phyloP scores from a whole-genome alignment of 176 grass and related monocot genomes.

The Rhynchospora breviuscula region DNA sequence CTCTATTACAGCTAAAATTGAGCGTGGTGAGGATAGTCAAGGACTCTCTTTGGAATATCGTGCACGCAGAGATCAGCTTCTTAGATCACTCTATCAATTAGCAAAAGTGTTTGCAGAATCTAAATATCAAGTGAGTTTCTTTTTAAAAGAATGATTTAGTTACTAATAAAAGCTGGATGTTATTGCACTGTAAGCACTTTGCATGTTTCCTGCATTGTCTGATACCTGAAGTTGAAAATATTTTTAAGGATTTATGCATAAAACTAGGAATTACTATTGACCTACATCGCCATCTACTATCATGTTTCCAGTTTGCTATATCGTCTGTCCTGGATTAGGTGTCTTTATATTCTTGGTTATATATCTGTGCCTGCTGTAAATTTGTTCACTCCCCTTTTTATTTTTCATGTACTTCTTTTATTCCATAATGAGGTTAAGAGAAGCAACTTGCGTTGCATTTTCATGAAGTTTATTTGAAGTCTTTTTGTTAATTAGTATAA shows the following conservation, averaged over 20 bases:
- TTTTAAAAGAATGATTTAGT: not conserved
- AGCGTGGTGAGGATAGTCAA: conserved; percentile 65
- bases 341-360: no score
- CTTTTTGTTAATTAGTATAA: conserved; percentile 1
- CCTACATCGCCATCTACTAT: no score
- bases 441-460: conserved; percentile 23
- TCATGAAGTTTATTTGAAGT: conserved; percentile 4
- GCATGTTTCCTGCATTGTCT: not conserved
- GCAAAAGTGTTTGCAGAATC: conserved; percentile 71
- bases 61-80: conserved; percentile 81
- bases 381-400: not conserved
- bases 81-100: conserved; percentile 70
- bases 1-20: conserved; percentile 76
- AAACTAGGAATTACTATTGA: not conserved
- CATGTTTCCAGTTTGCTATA: no score
- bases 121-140: conserved; percentile 68
- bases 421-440: not conserved
- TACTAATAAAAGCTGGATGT: not conserved
- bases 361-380: not conserved
- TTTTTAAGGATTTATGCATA: not conserved
- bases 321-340: no score
- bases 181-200: not conserved
- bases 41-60: conserved; percentile 73
- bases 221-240: not conserved
- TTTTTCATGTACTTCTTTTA: not conserved